These are phyloP conservation scores for Pseudognaphalium luteoalbum DNA, from an alignment of 129 eudicot genomes.

Conservation along the genomic window DNA sequence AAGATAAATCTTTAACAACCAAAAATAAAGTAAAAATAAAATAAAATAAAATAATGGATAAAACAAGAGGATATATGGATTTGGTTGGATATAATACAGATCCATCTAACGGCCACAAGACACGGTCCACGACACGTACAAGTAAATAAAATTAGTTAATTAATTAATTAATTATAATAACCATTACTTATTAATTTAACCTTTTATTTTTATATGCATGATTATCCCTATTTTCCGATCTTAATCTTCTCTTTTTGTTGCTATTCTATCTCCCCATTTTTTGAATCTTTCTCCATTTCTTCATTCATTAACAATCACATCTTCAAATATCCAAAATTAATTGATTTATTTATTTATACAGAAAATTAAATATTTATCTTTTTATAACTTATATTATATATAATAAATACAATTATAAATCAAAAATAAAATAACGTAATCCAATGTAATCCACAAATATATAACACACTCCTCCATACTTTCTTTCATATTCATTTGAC, in stretches of 20 bases:
- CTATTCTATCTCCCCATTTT: slow-evolving; percentile 18
- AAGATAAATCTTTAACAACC: not conserved
- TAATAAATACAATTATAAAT: no score
- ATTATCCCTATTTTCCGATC: slow-evolving; percentile 29
- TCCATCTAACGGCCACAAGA: slow-evolving; percentile 16
- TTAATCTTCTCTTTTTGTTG: slow-evolving; percentile 25
- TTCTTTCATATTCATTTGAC: slow-evolving; percentile 6
- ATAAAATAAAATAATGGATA: not conserved
- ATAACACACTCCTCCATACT: not conserved
- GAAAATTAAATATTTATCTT: no score
- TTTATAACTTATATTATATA: no score
- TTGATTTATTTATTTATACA: no score
- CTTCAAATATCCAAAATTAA: not conserved
- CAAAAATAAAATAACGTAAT: no score
- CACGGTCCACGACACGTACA: slow-evolving; percentile 8
- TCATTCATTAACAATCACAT: not conserved
- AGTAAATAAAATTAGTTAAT: no score
- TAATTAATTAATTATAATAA: no score
- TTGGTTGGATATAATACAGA: not conserved
- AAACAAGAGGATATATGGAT: slow-evolving; percentile 13
- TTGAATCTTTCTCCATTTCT: slow-evolving; percentile 20
- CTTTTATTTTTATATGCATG: slow-evolving; percentile 7
- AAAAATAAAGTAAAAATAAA: not conserved
- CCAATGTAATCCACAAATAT: not conserved
- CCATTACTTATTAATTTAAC: not conserved